These are phyloP conservation scores for Daldinia concentrica DNA, from an alignment of 495 filamentous ascomycete species.

Conservation along the genomic window DNA sequence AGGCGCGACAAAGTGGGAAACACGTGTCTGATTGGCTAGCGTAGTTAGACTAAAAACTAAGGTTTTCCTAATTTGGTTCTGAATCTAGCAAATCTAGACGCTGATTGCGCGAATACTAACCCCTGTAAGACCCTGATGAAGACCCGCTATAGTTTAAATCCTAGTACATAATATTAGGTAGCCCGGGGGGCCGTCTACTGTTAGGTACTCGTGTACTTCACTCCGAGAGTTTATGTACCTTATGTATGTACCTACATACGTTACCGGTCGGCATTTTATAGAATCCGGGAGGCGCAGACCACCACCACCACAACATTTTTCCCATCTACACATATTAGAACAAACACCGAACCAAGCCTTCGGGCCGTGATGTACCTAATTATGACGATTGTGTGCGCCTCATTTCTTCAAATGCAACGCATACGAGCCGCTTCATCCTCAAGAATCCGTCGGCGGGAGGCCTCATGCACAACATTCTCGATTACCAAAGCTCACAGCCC, in stretches of 20 bases:
- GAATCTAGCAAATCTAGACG: conserved; percentile 27
- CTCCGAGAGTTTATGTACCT: conserved; percentile 26
- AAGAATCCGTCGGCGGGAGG: conserved; percentile 29
- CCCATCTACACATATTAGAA: neutral
- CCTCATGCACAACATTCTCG: conserved; percentile 37
- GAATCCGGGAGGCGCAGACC: conserved; percentile 20
- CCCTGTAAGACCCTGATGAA: conserved; percentile 17
- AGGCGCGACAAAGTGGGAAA: conserved; percentile 35
- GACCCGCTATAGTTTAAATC: conserved; percentile 23
- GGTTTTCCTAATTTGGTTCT: conserved; percentile 37
- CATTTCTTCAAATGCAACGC: conserved; percentile 22
- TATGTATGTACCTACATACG: no score
- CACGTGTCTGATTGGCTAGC: conserved; percentile 37
- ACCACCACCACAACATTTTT: conserved; percentile 1
- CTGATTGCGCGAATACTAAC: conserved; percentile 29
- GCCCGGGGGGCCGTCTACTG: neutral
- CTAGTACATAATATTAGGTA: no score
- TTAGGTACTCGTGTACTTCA: conserved; percentile 7
- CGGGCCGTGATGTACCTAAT: neutral
- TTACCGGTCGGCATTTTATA: conserved; percentile 27
- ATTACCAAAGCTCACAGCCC: conserved; percentile 11
- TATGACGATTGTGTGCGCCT: conserved; percentile 15
- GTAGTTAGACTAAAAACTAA: neutral
- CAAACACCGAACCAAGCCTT: neutral
- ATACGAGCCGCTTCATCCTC: conserved; percentile 12